phyloP scores from a whole-genome alignment of 2,329 filamentous ascomycete genomes.

The Colletotrichum spinosum region DNA sequence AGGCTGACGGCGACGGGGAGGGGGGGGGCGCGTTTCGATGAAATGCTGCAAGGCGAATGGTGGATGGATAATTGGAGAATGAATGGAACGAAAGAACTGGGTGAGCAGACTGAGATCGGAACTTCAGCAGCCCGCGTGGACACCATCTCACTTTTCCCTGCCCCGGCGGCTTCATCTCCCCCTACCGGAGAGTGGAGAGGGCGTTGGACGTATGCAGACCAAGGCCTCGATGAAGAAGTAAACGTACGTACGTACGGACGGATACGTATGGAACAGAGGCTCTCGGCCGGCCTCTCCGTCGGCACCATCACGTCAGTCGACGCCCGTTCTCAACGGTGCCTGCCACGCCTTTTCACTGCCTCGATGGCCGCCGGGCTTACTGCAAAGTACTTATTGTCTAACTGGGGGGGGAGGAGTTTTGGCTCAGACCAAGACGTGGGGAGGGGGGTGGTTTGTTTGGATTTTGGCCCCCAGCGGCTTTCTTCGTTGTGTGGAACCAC shows the following conservation, averaged over 20 bases:
- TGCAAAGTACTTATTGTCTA: conserved; percentile 20
- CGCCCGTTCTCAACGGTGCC: background rate
- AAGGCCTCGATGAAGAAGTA: conserved; percentile 5
- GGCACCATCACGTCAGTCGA: conserved; percentile 27
- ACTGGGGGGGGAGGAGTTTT: background rate
- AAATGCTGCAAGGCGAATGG: conserved; percentile 6
- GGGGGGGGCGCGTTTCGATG: background rate
- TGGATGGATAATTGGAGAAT: conserved; percentile 8
- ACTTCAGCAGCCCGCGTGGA: background rate
- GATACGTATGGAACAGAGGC: no score
- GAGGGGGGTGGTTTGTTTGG: background rate
- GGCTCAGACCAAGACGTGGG: background rate
- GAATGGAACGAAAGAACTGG: background rate
- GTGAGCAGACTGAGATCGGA: conserved; percentile 4
- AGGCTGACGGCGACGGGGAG: conserved; percentile 19
- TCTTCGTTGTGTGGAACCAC: conserved; percentile 10
- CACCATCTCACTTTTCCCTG: background rate
- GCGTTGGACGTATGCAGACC: background rate
- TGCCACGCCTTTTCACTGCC: conserved; percentile 1
- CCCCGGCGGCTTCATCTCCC: conserved; percentile 2
- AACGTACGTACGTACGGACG: background rate
- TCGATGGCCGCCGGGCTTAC: background rate
- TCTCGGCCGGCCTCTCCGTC: conserved; percentile 3
- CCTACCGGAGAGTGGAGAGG: conserved; percentile 17
- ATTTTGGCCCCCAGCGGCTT: conserved; percentile 22